Conservation (phyloP, 371 early-diverging fungal genomes). For the Mucor piriformis region DNA sequence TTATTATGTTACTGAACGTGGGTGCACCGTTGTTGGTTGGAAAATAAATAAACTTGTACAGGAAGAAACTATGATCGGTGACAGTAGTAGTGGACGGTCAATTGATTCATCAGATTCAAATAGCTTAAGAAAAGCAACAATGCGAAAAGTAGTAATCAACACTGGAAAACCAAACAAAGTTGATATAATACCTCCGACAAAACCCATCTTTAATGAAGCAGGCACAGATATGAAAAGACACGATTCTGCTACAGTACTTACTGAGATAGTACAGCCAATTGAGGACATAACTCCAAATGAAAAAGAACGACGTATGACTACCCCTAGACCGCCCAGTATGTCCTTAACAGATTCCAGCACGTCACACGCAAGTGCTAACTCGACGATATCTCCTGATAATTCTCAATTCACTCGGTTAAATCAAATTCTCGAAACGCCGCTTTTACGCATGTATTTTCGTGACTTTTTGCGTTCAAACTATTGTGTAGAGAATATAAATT, state of each 20-base stretch:
- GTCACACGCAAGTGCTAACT: slow-evolving; percentile 9
- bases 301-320: background rate
- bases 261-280: background rate
- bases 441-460: slow-evolving; percentile 62
- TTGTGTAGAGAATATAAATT: slow-evolving; percentile 67
- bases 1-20: slow-evolving; percentile 64
- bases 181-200: background rate
- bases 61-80: background rate
- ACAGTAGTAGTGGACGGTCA: slow-evolving; percentile 14
- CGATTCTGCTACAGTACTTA: slow-evolving; percentile 11
- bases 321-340: slow-evolving; percentile 19
- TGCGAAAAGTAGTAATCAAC: background rate
- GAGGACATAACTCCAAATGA: background rate
- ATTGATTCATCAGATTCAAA: slow-evolving; percentile 3
- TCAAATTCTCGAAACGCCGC: slow-evolving; percentile 60
- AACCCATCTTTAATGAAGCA: background rate
- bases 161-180: background rate
- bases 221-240: slow-evolving; percentile 2
- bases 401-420: slow-evolving; percentile 41
- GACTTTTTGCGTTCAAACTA: slow-evolving; percentile 63
- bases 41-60: background rate
- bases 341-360: slow-evolving; percentile 13
- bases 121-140: background rate
- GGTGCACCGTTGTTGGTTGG: slow-evolving; percentile 62
- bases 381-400: background rate